Percentiles rank a stretch among this genome's conserved stretches.
Conservation (phyloP, 129 eudicot genomes). For the Gnaphalium uliginosum region DNA sequence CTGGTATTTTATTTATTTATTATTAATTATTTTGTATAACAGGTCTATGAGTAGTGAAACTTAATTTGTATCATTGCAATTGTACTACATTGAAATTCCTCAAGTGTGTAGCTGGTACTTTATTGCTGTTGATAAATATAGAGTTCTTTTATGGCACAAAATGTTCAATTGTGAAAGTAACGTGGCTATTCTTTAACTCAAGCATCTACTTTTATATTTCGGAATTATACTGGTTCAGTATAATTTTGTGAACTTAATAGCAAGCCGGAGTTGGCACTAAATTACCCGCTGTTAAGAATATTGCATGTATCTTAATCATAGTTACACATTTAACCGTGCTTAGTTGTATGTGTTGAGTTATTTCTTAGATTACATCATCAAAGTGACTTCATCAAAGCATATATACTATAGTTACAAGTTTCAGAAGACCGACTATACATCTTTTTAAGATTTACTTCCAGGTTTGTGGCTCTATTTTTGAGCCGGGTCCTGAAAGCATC, state of each 20-base stretch:
- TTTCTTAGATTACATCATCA: neutral
- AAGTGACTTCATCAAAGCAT: conserved; percentile 1
- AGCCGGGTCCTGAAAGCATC: conserved; percentile 88
- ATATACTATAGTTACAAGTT: conserved; percentile 11
- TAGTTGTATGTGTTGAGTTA: neutral
- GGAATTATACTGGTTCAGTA: neutral
- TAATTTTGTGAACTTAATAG: neutral
- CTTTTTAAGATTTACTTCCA: conserved; percentile 71
- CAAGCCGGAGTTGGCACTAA: conserved; percentile 7
- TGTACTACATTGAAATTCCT: too few species aligned
- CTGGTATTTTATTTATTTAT: too few species aligned
- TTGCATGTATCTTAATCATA: neutral
- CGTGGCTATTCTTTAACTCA: neutral
- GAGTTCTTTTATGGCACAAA: too few species aligned
- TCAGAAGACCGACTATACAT: conserved; percentile 16
- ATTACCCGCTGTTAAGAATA: neutral
- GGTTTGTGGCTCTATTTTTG: conserved; percentile 63
- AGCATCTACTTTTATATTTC: neutral
- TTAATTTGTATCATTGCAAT: too few species aligned
- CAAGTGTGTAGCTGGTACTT: too few species aligned
- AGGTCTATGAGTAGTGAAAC: too few species aligned
- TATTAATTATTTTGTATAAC: too few species aligned
- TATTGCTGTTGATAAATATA: too few species aligned
- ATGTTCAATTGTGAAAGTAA: neutral
- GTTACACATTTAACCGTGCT: neutral